Evolutionary conservation across 805 yeast genomes (phyloP), one percentile per base, ranked within the genome.

Genomic region (Lipomyces kockii): DNA sequence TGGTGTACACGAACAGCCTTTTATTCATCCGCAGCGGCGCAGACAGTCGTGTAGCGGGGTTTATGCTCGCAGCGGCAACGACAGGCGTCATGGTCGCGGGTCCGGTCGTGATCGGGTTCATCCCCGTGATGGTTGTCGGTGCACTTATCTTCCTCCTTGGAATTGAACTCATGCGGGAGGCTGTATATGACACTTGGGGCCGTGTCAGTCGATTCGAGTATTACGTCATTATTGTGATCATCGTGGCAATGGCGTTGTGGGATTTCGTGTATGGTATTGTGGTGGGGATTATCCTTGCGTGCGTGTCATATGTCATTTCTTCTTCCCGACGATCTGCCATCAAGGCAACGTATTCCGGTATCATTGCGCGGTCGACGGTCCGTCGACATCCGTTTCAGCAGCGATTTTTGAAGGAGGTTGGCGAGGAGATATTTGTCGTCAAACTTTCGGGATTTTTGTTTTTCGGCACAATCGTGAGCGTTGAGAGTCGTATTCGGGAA

Each of bases 101-200:
- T 0, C 98, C 98, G 0, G 90, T 85, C 1, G 88, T 94, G n/a
- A 91, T 95, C 75, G 97, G 97, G 0, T 91, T 82, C 75, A 95
- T 95, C 60, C 99, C 99, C 0, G 91, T 95, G 17, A 90, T 97
- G 80, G 98, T 95, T 52, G 99, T 95, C 32, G 98, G 98, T 0
- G 86, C 97, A 0, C 84, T 95, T 66, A 95, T 95, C 71, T 95
- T 90, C 78, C 80, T 95, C 66, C 82, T 95, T 60, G 99, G 99
- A 1, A 90, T 94, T 76, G 99, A 95, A 77, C 81, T 95, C 62
- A 77, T 95, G 71, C 87, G 89, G 64, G 99, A 95, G 78, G 91
- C 98, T 0, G 75, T 95, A 7, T 86, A 85, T 73, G 98, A 95
- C 77, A 92, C 98, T 0, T 83, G 85, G 79, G 95, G 94, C 3